These are phyloP conservation scores for Blastocystis hominis DNA, from an alignment of 352 stramenopile species.

Conservation along the genomic window DNA sequence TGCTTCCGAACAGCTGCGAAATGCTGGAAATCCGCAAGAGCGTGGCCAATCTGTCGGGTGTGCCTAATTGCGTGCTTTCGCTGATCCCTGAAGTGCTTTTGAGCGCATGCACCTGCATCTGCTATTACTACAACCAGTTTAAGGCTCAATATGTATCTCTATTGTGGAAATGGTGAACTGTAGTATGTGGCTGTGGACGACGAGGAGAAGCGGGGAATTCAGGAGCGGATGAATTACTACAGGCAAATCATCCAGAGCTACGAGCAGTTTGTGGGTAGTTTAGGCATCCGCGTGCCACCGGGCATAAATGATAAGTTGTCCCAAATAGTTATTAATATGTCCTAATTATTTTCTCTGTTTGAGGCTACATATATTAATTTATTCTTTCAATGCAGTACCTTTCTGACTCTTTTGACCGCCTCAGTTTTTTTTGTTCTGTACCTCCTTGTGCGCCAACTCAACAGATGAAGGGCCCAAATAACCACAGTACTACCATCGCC, in stretches of 20 bases:
- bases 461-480: not conserved
- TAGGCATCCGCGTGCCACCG: not conserved
- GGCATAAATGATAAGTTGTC: slow-evolving; percentile 27
- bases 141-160: not conserved
- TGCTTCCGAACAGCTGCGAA: not conserved
- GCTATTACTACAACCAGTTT: not conserved
- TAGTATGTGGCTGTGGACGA: slow-evolving; percentile 32
- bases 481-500: not conserved
- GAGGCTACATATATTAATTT: too few relatives aligned
- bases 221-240: not conserved
- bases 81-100: slow-evolving; percentile 2
- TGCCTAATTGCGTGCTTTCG: not conserved
- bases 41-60: not conserved
- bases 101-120: not conserved
- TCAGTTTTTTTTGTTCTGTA: not conserved
- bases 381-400: too few relatives aligned
- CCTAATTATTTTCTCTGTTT: not conserved
- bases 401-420: not conserved
- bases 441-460: not conserved
- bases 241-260: not conserved
- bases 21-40: not conserved
- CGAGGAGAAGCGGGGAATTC: slow-evolving; percentile 2
- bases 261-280: slow-evolving; percentile 1
- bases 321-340: slow-evolving; percentile 35
- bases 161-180: not conserved